Conservation (phyloP, 2,329 filamentous ascomycete species). For the Truncatella angustata region DNA sequence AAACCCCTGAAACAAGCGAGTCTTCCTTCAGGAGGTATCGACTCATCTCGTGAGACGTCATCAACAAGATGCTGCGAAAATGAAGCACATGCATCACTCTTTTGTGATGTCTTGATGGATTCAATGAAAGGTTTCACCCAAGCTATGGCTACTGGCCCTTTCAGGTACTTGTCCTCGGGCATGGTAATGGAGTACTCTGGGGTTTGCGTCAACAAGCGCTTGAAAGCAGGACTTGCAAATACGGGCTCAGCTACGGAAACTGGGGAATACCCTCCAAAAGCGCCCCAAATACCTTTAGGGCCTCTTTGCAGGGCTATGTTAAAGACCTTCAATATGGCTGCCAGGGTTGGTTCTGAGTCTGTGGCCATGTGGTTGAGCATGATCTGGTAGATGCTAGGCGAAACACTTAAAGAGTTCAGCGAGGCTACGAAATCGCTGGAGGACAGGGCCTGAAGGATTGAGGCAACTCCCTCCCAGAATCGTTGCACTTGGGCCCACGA, state of each 20-base stretch:
- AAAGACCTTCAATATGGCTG: conserved; percentile 69
- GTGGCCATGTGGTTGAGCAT: conserved; percentile 56
- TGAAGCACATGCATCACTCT: conserved; percentile 77
- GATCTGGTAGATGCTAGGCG: conserved; percentile 68
- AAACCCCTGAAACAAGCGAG: conserved; percentile 64
- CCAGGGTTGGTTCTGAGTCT: conserved; percentile 56
- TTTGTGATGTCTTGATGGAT: conserved; percentile 73
- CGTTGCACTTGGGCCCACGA: conserved; percentile 53
- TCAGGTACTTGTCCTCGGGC: conserved; percentile 48
- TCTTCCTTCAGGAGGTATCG: conserved; percentile 55
- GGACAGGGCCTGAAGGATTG: conserved; percentile 72
- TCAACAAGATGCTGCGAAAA: conserved; percentile 73
- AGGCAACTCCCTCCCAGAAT: conserved; percentile 77
- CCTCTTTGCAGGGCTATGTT: conserved; percentile 71
- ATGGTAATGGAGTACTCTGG: conserved; percentile 51
- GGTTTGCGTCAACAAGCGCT: conserved; percentile 59
- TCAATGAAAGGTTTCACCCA: conserved; percentile 79
- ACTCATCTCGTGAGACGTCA: conserved; percentile 53
- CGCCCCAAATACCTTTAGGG: conserved; percentile 81
- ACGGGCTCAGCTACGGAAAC: conserved; percentile 81
- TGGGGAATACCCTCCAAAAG: conserved; percentile 77
- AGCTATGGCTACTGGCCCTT: conserved; percentile 64
- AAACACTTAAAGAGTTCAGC: conserved; percentile 74
- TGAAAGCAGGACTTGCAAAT: conserved; percentile 68
- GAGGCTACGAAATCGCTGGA: conserved; percentile 74